Evolutionary conservation across 257 asterid genomes (phyloP).

Genomic region (Nicotiana noctiflora): DNA sequence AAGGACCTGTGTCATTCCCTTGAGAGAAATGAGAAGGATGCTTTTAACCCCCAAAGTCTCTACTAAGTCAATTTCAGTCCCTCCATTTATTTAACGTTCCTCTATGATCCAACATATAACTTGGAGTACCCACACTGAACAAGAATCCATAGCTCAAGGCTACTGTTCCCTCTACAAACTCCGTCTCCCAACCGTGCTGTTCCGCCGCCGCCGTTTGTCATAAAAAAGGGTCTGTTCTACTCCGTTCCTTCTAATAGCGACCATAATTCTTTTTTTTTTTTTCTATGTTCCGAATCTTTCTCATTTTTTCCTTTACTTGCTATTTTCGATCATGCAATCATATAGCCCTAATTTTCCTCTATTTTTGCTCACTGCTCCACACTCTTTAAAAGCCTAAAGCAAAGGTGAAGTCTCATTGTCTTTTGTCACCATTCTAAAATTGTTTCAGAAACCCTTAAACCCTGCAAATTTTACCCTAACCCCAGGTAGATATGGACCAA

Average conservation of each 20-base stretch:
- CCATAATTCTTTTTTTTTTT: not conserved
- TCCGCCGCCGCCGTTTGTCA: not conserved
- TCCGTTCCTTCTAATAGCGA: not conserved
- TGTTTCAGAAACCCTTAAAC: not conserved
- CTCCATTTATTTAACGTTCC: not conserved
- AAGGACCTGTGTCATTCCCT: not conserved
- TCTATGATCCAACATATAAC: too few species aligned
- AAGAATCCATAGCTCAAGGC: not conserved
- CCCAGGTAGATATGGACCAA: not conserved
- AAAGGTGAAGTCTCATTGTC: not conserved
- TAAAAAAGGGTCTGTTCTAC: not conserved
- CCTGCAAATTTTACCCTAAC: not conserved
- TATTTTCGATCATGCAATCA: not conserved
- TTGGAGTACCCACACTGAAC: not conserved
- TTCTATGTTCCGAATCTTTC: not conserved
- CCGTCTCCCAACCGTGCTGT: not conserved
- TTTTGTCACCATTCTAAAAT: not conserved
- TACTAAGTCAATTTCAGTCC: not conserved
- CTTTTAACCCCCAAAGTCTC: not conserved
- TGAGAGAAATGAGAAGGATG: not conserved
- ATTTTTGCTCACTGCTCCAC: not conserved
- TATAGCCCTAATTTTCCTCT: not conserved
- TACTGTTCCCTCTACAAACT: not conserved
- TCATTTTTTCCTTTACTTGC: not conserved
- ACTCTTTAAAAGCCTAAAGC: not conserved